These are phyloP conservation scores for Puccinia triticina DNA, from an alignment of 1,284 basidiomycete genomes.

Conservation along the genomic window DNA sequence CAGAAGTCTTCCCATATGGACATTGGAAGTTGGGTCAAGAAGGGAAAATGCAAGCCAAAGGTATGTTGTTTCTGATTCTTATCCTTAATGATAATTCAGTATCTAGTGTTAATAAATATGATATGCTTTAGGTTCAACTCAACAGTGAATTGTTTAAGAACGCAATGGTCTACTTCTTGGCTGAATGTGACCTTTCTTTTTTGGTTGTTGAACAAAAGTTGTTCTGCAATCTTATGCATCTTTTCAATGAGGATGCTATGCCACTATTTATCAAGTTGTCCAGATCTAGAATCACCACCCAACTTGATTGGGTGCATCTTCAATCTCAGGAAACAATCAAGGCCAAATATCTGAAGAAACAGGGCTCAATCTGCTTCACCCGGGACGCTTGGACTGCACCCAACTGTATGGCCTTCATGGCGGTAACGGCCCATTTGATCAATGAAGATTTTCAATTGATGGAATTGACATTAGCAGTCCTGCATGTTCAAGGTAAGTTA, in stretches of 20 bases:
- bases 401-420: too few relatives aligned
- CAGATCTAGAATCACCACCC: not conserved
- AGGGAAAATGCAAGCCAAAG: too few relatives aligned
- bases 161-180: not conserved
- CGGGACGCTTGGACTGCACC: too few relatives aligned
- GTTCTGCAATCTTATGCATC: not conserved
- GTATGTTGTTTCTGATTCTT: too few relatives aligned
- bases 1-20: too few relatives aligned
- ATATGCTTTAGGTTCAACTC: too few relatives aligned
- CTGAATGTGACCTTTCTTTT: not conserved
- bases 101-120: too few relatives aligned
- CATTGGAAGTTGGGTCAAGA: too few relatives aligned
- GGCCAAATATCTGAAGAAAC: not conserved
- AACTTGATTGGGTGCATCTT: not conserved
- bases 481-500: constrained; percentile 8
- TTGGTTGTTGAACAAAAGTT: not conserved
- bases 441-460: constrained; percentile 7
- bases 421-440: too few relatives aligned
- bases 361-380: too few relatives aligned
- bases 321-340: constrained; percentile 11
- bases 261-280: not conserved
- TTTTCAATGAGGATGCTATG: not conserved
- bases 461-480: constrained; percentile 5
- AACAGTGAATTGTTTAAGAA: not conserved
- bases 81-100: too few relatives aligned